Evolutionary conservation across 371 early-diverging fungal species (phyloP), one percentile per base, ranked within the genome.

Genomic region (Rhizopus stolonifer): DNA sequence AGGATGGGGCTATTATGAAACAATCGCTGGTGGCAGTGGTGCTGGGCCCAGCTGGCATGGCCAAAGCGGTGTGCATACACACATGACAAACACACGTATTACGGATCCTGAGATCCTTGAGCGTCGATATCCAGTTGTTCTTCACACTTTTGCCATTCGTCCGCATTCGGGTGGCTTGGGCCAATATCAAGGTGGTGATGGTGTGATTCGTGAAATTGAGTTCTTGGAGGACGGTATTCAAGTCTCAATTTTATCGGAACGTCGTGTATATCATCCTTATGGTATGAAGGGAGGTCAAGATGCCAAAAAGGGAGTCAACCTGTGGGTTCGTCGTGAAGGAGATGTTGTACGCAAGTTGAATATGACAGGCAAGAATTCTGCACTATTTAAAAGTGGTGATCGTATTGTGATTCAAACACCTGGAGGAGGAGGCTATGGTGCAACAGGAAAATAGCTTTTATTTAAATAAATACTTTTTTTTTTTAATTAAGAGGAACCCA

Each of bases 11-110:
- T 98, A 95, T 58, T 96, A 96, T 69, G 98, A 96, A 69, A 95
- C 96, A 1, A 92, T 95, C 59, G 92, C 89, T 34, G 91, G 92
- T 18, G 71, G 73, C 26, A 80, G 81, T 56, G 96, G 95, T 21
- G 95, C 95, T 4, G 96, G 98, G 0, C 91, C 93, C 1, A 72
- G 74, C 3, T 96, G 96, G 96, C 25, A 86, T 56, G 98, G 98
- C 2, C 82, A 89, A 44, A 86, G 87, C 58, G 88, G 83, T 59
- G 80, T 82, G 3, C 84, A 84, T 52, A 83, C 82, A 42, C 96
- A 98, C 65, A 98, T 96, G 95, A 95, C 96, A 25, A 96, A 98
- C 64, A 96, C 96, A 0, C 84, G 95, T 17, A 96, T 96, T 57
- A 98, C 98, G 0, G 98, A 98, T 65, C 92, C 93, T 0, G 98